These are phyloP conservation scores for Akanthomyces muscarius DNA, from an alignment of 2,329 filamentous ascomycete species.

Conservation along the genomic window DNA sequence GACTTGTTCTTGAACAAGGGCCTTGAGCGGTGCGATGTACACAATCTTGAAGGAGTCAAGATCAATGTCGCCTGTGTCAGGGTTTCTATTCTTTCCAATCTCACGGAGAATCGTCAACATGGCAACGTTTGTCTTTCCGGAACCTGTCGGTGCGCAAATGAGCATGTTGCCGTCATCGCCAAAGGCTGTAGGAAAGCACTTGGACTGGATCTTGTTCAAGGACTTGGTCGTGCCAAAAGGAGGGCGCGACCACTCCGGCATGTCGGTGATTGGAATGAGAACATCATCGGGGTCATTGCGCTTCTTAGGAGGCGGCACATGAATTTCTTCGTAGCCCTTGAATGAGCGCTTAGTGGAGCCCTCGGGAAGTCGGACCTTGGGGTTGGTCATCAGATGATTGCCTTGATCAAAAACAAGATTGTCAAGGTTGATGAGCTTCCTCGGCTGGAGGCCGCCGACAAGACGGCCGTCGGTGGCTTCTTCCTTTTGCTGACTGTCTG, in stretches of 20 bases:
- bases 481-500: slow-evolving; percentile 43
- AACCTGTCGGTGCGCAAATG: slow-evolving; percentile 93
- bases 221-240: slow-evolving; percentile 85
- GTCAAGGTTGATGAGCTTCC: slow-evolving; percentile 85
- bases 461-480: slow-evolving; percentile 64
- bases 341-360: slow-evolving; percentile 93
- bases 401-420: slow-evolving; percentile 97
- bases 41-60: slow-evolving; percentile 98
- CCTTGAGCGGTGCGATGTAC: slow-evolving; percentile 94
- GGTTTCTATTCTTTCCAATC: slow-evolving; percentile 90
- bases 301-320: slow-evolving; percentile 89
- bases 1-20: slow-evolving; percentile 94
- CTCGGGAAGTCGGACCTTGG: slow-evolving; percentile 87
- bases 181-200: slow-evolving; percentile 87
- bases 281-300: slow-evolving; percentile 75
- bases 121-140: slow-evolving; percentile 96
- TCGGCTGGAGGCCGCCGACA: slow-evolving; percentile 79
- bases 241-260: slow-evolving; percentile 86
- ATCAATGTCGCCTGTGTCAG: slow-evolving; percentile 87
- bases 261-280: slow-evolving; percentile 76
- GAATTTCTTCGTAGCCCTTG: slow-evolving; percentile 98
- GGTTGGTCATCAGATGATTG: slow-evolving; percentile 99
- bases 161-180: slow-evolving; percentile 96
- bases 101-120: slow-evolving; percentile 96
- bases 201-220: slow-evolving; percentile 93